Conservation (phyloP, 495 filamentous ascomycete genomes). For the Ramalina intermedia region DNA sequence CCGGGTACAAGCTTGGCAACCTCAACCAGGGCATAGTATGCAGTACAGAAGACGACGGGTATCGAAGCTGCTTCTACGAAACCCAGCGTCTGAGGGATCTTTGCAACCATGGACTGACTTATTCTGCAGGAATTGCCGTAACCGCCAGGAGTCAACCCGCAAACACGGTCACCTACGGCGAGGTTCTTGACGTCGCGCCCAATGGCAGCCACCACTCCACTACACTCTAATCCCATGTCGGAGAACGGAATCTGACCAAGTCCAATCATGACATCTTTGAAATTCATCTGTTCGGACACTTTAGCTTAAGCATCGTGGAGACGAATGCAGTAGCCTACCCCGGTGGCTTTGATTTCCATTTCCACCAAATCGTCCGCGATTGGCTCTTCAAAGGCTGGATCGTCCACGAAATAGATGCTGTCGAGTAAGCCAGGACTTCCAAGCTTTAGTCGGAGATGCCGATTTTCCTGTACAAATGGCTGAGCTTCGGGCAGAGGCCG, state of each 20-base stretch:
- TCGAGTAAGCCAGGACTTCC: conserved; percentile 1
- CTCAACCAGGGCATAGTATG: conserved; percentile 39
- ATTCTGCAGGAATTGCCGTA: not conserved
- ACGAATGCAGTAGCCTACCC: not conserved
- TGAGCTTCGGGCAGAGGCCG: not conserved
- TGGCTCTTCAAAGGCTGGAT: not conserved
- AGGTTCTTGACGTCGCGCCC: conserved; percentile 32
- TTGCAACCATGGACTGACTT: not conserved
- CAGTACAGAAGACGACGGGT: conserved; percentile 43
- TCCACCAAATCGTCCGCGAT: conserved; percentile 2
- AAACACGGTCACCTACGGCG: conserved; percentile 38
- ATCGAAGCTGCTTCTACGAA: conserved; percentile 42
- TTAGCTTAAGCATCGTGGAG: not conserved
- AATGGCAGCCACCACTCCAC: conserved; percentile 37
- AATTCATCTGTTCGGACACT: conserved; percentile 5
- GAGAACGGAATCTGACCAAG: conserved; percentile 20
- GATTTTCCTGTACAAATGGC: not conserved
- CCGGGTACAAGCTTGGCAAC: conserved; percentile 24
- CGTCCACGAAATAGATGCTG: conserved; percentile 4
- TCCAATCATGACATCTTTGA: conserved; percentile 24
- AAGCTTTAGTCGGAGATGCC: conserved; percentile 1
- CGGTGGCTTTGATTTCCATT: conserved; percentile 1
- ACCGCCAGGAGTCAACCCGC: conserved; percentile 23
- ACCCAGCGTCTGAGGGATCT: conserved; percentile 30
- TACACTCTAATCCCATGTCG: conserved; percentile 35